Percentiles rank a stretch among this genome's conserved stretches.
phyloP scores from a whole-genome alignment of 768 basidiomycete genomes.

The Butyriboletus loyo region DNA sequence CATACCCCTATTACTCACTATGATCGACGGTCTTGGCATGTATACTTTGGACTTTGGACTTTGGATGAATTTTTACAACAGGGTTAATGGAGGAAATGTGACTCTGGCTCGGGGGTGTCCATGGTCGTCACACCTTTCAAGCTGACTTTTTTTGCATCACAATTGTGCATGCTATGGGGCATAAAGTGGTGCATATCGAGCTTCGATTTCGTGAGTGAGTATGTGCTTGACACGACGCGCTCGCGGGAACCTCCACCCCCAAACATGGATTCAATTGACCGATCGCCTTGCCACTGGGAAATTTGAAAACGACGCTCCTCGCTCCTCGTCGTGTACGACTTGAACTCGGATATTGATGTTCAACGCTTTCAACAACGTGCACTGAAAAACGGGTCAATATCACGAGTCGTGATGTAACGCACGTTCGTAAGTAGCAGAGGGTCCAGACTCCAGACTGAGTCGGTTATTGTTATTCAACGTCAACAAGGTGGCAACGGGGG shows the following conservation, averaged over 20 bases:
- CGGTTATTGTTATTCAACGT: too few species aligned
- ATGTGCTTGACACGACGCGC: too few species aligned
- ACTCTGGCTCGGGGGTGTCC: background rate
- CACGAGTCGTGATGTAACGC: background rate
- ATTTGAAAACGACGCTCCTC: too few species aligned
- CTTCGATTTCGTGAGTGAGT: background rate
- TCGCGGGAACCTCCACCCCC: background rate
- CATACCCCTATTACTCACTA: slow-evolving; percentile 7
- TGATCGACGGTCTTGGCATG: background rate
- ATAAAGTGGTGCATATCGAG: background rate
- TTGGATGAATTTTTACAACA: background rate
- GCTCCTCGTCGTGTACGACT: background rate
- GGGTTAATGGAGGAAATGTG: background rate
- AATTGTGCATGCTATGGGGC: background rate
- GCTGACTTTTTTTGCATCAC: background rate
- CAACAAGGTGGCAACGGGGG: too few species aligned
- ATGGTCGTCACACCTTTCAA: background rate
- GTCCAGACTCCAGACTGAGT: too few species aligned
- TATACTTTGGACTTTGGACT: background rate
- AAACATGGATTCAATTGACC: background rate
- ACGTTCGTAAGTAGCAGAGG: too few species aligned
- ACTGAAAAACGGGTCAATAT: background rate
- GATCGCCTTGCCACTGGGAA: background rate
- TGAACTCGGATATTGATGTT: background rate
- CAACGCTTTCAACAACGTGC: background rate